Base-by-base conservation (phyloP, 2,329 filamentous ascomycete species). In the Botrytis cinerea region DNA sequence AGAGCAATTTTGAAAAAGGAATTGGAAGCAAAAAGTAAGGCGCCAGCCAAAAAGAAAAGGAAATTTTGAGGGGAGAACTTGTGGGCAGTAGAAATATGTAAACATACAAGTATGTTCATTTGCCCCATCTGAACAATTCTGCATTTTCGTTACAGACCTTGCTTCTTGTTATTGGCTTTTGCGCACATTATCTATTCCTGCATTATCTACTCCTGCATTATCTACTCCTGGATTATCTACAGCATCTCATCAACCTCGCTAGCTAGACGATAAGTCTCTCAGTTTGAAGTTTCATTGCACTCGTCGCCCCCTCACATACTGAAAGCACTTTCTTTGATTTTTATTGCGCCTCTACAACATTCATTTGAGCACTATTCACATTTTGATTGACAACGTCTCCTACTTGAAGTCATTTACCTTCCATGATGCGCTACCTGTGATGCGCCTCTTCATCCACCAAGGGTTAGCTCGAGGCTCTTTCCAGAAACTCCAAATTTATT, bases 21-120 rank as follows among this genome's bases (percentile, higher is more conserved):
- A 67, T 75, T 82, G 74, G 80, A 80, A 69, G 77, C 75, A 72
- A 81, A 81, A 70, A 76, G 77, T 16, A 79, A 77, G 63, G 77
- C 75, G 22, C 79, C 80, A 22, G 76, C 73, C 20, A 81, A 79
- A 72, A 82, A 82, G 75, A 82, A 80, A 74, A 76, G 79, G 73
- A 81, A 79, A 57, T 82, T 82, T 74, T 82, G 71, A 78, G 40
- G 28, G 60, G 25, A 32, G 20, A 16, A n/a, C 9, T 25, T 9
- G 7, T n/a, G 64, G 18, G 9, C 25, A 38, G 25, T n/a, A 9
- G 32, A 64, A 60, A 71, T 71, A 43, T 46, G 22, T 62, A 62
- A 43, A 64, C n/a, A 38, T 71, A 59, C 18, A 57, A 57, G 48
- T 68, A 68, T 57, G 35, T 68, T 43, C 35, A 68, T 32, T 38